Evolutionary conservation across 441 rosid genomes (phyloP).

Genomic region (Arabidopsis lyrata): DNA sequence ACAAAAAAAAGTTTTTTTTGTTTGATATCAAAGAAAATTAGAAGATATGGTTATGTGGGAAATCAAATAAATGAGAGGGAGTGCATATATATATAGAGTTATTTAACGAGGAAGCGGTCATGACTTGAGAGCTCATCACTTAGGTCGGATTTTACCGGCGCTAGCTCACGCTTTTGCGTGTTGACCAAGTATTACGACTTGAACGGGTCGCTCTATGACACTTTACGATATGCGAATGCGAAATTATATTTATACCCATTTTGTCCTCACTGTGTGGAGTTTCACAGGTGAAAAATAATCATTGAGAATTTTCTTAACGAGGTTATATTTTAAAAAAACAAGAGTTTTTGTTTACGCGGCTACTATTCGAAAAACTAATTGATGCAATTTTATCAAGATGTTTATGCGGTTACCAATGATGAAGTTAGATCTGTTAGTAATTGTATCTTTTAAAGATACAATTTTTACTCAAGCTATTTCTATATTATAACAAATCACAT

Average conservation of each 20-base stretch:
- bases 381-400: neutral
- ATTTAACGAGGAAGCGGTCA: slow-evolving; percentile 34
- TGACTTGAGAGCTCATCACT: slow-evolving; percentile 27
- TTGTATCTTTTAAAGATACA: no score
- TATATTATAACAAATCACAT: no score
- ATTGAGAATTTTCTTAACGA: neutral
- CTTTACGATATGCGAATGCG: neutral
- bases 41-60: slow-evolving; percentile 25
- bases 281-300: neutral
- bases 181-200: slow-evolving; percentile 45
- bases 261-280: neutral
- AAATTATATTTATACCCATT: slow-evolving; percentile 26
- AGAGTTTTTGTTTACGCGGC: neutral
- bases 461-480: no score
- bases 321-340: neutral
- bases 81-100: slow-evolving; percentile 7
- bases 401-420: no score
- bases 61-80: slow-evolving; percentile 18
- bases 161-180: slow-evolving; percentile 28
- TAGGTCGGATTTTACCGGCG: slow-evolving; percentile 42
- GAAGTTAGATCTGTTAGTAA: no score
- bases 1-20: neutral
- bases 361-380: neutral
- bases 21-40: slow-evolving; percentile 6
- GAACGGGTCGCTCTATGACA: slow-evolving; percentile 36